These are phyloP conservation scores for Sphagnum magellanicum DNA, from an alignment of 228 moss, liverwort and hornwort genomes.

Conservation along the genomic window DNA sequence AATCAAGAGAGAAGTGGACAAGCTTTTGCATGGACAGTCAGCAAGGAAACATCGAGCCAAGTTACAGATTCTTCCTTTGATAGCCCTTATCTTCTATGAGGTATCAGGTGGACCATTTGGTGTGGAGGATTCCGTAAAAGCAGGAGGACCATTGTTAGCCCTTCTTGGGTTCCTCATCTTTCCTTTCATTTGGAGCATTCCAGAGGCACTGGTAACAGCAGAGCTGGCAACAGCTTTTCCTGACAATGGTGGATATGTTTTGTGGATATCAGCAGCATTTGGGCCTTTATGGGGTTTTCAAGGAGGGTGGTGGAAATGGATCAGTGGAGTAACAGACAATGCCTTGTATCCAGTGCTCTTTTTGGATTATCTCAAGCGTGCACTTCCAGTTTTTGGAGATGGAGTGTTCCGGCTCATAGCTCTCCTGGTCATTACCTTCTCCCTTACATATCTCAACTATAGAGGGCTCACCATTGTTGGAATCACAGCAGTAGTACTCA, in stretches of 20 bases:
- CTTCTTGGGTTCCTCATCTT: conserved; percentile 36
- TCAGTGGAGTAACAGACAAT: conserved; percentile 44
- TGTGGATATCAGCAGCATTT: conserved; percentile 48
- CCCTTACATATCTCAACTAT: conserved; percentile 44
- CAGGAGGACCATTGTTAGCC: conserved; percentile 46
- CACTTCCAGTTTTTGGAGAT: conserved; percentile 20
- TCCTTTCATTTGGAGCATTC: conserved; percentile 51
- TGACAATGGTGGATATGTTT: conserved; percentile 45
- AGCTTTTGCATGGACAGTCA: conserved; percentile 12
- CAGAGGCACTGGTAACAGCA: conserved; percentile 42
- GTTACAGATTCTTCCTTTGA: conserved; percentile 34
- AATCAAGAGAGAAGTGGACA: not conserved
- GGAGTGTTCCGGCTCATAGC: conserved; percentile 19
- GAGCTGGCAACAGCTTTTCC: conserved; percentile 44
- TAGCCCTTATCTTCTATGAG: conserved; percentile 51
- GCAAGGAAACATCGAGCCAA: conserved; percentile 33
- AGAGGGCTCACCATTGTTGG: conserved; percentile 45
- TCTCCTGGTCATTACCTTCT: conserved; percentile 22
- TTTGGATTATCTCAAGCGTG: conserved; percentile 40
- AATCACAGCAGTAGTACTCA: conserved; percentile 32
- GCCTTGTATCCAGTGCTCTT: conserved; percentile 48
- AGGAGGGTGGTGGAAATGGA: conserved; percentile 52
- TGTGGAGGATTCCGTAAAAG: conserved; percentile 39
- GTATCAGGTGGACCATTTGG: conserved; percentile 53
- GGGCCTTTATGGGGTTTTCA: conserved; percentile 53